Percentiles rank a stretch among this genome's conserved stretches.
Evolutionary conservation across 352 stramenopile species (phyloP).

Genomic region (Pythium apleroticum): DNA sequence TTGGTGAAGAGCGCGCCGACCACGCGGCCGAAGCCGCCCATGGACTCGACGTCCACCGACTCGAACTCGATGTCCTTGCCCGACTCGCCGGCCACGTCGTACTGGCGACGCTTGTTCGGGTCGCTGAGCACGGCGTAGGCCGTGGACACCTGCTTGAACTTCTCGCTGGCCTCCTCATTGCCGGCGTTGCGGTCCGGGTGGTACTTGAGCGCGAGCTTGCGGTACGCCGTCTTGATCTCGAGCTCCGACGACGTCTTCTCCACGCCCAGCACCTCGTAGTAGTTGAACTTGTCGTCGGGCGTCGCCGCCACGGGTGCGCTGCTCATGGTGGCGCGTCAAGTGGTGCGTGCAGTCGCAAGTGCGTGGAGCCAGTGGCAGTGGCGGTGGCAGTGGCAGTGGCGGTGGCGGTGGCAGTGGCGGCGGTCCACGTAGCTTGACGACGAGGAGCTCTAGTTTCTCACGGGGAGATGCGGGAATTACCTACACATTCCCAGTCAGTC

Average conservation of each 20-base stretch:
- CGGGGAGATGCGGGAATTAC: constrained; percentile 14
- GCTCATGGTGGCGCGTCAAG: constrained; percentile 35
- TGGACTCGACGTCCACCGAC: constrained; percentile 80
- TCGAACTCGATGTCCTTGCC: constrained; percentile 83
- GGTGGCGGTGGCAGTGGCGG: too few species aligned
- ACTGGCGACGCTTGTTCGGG: constrained; percentile 86
- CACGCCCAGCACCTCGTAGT: constrained; percentile 89
- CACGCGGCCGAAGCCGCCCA: constrained; percentile 81
- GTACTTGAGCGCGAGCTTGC: constrained; percentile 89
- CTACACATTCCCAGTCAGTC: constrained; percentile 26
- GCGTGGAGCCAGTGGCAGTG: neutral
- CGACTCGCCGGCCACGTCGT: constrained; percentile 70
- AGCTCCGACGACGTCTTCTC: constrained; percentile 85
- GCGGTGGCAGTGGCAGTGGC: too few species aligned
- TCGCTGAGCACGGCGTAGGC: constrained; percentile 87
- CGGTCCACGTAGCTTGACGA: neutral
- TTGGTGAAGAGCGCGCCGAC: constrained; percentile 87
- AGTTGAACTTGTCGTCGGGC: constrained; percentile 66
- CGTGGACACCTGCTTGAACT: constrained; percentile 85
- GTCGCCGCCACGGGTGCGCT: constrained; percentile 35
- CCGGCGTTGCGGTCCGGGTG: constrained; percentile 88
- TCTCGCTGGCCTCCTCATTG: constrained; percentile 70
- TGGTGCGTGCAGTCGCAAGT: neutral
- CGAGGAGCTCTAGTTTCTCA: neutral
- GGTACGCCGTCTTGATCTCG: constrained; percentile 90